Base-by-base conservation (phyloP, 176 grass and related monocot species). In the Lolium rigidum region DNA sequence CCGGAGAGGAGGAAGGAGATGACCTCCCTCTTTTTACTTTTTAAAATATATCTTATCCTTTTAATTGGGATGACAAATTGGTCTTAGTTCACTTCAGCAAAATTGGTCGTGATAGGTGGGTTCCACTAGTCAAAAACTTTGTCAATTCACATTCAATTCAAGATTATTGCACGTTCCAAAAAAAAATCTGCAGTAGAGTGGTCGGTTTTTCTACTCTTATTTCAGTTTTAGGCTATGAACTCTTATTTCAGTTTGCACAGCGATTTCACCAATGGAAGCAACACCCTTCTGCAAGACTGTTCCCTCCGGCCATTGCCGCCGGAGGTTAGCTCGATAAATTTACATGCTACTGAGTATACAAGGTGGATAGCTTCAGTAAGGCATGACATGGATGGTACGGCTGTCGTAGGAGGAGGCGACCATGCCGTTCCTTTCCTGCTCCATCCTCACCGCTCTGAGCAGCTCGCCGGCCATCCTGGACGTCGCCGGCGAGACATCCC, bases 351-450 rank as follows among this genome's bases (percentile, higher is more conserved):
- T 43, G 41, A 65, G 60, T 7, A 39, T 62, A 62, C 59, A 41
- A 35, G 28, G 47, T 8, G 21, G n/a, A 28, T 5, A 7, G 69
- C 22, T 80, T 88, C 84, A 98, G 83, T 92, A 98, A 16, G 95
- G 95, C 95, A 95, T 94, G 80, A 94, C 87, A 92, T 98, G 93
- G 81, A 93, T 95, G 16, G 93, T 98, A 73, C 94, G 92, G 88
- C 89, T 95, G 76, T 98, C 91, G 83, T 93, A 93, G 56, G 87
- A 90, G 17, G 85, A 62, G 25, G 87, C 62, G n/a, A 89, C 74
- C 52, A 89, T 14, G 21, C 89, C 89, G 65, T 89, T 88, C 31
- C 76, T 76, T 26, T 92, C 95, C 73, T 88, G 90, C 85, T 94
- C 95, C 87, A 88, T 69, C 72, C 78, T 84, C 22, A 93, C 89